These are phyloP conservation scores for Saccharomycopsis oosterbeekiorum DNA, from an alignment of 805 yeast species.

Conservation along the genomic window DNA sequence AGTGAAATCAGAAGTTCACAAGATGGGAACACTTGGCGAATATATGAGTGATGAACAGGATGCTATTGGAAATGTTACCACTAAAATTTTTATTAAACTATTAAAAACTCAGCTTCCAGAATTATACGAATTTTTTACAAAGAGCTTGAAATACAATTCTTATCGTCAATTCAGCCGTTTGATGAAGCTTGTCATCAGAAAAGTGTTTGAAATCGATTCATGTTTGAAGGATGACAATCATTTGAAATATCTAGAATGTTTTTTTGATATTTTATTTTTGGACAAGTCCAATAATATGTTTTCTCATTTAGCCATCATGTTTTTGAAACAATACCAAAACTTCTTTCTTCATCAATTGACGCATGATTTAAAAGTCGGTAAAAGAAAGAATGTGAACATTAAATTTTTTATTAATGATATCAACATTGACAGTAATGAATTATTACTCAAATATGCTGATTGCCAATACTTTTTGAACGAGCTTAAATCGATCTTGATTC, in stretches of 20 bases:
- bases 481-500: slow-evolving; percentile 5
- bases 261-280: slow-evolving; percentile 13
- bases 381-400: slow-evolving; percentile 1
- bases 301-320: slow-evolving; percentile 10
- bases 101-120: slow-evolving; percentile 10
- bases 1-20: neutral
- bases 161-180: slow-evolving; percentile 4
- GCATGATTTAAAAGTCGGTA: neutral
- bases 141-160: slow-evolving; percentile 1
- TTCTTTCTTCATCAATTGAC: slow-evolving; percentile 6
- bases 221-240: slow-evolving; percentile 6
- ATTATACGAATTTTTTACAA: slow-evolving; percentile 4
- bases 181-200: slow-evolving; percentile 1
- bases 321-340: slow-evolving; percentile 13
- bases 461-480: slow-evolving; percentile 10
- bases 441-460: slow-evolving; percentile 11
- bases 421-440: slow-evolving; percentile 12
- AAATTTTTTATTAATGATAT: slow-evolving; percentile 9
- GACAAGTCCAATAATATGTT: slow-evolving; percentile 15
- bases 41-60: slow-evolving; percentile 8
- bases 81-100: slow-evolving; percentile 12
- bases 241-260: slow-evolving; percentile 7
- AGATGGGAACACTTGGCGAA: neutral
- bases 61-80: slow-evolving; percentile 1
- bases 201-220: slow-evolving; percentile 5